These are phyloP conservation scores for Cytospora mali DNA, from an alignment of 2,329 filamentous ascomycete species.

Conservation along the genomic window DNA sequence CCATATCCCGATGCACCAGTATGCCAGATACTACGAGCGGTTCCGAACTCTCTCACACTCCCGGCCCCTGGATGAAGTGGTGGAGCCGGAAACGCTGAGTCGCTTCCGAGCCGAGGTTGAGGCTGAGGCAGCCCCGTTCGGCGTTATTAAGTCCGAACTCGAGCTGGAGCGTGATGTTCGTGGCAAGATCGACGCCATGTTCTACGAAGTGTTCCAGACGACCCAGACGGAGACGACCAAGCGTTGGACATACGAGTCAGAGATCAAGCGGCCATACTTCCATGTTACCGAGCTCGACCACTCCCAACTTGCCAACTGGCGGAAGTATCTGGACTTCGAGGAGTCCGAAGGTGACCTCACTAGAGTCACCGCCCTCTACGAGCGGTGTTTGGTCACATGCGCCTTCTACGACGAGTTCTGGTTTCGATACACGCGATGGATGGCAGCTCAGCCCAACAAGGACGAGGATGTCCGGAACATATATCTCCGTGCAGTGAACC, in stretches of 20 bases:
- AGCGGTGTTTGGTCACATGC: slow-evolving; percentile 88
- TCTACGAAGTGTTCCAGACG: slow-evolving; percentile 76
- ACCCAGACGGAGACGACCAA: slow-evolving; percentile 89
- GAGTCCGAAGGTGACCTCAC: slow-evolving; percentile 78
- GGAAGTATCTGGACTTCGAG: slow-evolving; percentile 95
- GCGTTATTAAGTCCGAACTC: slow-evolving; percentile 61
- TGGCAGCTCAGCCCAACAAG: slow-evolving; percentile 77
- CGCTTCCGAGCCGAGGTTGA: slow-evolving; percentile 74
- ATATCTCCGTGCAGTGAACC: slow-evolving; percentile 80
- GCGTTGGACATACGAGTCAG: slow-evolving; percentile 91
- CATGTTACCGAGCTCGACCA: slow-evolving; percentile 93
- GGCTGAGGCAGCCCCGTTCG: slow-evolving; percentile 59
- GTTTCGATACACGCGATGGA: slow-evolving; percentile 96
- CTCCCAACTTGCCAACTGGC: slow-evolving; percentile 84
- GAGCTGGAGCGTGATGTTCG: slow-evolving; percentile 86
- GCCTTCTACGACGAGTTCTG: slow-evolving; percentile 98
- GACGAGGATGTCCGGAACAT: slow-evolving; percentile 91
- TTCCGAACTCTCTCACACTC: slow-evolving; percentile 77
- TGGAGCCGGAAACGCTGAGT: slow-evolving; percentile 66
- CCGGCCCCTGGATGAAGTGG: slow-evolving; percentile 73
- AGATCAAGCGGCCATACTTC: slow-evolving; percentile 95
- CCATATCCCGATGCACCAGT: slow-evolving; percentile 92
- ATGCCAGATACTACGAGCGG: slow-evolving; percentile 90
- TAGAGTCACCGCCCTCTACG: slow-evolving; percentile 82
- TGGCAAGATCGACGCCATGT: slow-evolving; percentile 75